Evolutionary conservation across 2,329 filamentous ascomycete genomes (phyloP), one percentile per base, ranked within the genome.

Genomic region (Claviceps sp.): DNA sequence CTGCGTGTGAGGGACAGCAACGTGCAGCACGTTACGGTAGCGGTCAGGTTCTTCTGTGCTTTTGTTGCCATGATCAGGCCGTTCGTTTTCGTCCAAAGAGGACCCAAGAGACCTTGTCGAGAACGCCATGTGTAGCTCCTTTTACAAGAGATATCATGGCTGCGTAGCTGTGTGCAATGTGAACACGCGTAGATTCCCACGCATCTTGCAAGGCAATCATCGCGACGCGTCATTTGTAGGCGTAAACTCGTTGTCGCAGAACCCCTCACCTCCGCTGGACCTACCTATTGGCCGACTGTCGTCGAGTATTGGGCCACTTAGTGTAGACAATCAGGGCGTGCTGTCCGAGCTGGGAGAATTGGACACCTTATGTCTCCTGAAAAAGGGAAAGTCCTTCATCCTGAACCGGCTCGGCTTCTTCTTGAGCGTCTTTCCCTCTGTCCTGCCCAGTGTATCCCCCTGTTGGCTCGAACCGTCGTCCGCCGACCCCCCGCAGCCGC

Each of bases 361-460:
- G 5, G 66, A 58, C 52, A 64, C 64, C 63, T 77, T 78, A 58
- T 78, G 73, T 51, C 75, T 71, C 58, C 75, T 70, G 59, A 80
- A 78, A 56, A 79, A 74, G 5, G 73, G 72, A 53, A 81, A 71
- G 44, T 77, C 75, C 56, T 81, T 83, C 72, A 84, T 80, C 56
- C 77, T 71, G 59, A 84, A 84, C 42, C 79, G 71, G 59, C 79
- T 83, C 5, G 79, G 71, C 64, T 78, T 81, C 66, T 84, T 84
- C 63, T 74, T 78, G 18, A 84, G 66, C 13, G 70, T 66, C 55
- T 72, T 76, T 49, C 68, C 68, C 37, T 78, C 73, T 7, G 70
- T 70, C 55, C 72, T 73, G 24, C 73, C 68, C 24, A 71, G 68
- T 60, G 71, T 69, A 50, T 70, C 69, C 47, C 70, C 70, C 16